A percentile compares a stretch with the other conserved stretches of the same genome.
phyloP scores from a whole-genome alignment of 2,329 filamentous ascomycete genomes.

The Fusarium napiforme region DNA sequence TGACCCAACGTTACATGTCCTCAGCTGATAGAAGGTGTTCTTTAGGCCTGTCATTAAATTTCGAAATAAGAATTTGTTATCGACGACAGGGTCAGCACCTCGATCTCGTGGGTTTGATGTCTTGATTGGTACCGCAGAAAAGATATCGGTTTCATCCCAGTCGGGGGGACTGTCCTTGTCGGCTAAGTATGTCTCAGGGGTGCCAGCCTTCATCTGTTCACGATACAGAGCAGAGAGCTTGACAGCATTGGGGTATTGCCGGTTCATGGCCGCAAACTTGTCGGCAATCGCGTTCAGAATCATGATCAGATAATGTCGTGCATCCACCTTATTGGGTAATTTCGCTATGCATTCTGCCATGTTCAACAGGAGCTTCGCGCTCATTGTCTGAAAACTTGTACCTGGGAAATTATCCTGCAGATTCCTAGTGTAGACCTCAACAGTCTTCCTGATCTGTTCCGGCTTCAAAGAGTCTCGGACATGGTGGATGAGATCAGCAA shows the following conservation, averaged over 20 bases:
- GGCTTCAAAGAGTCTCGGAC: conserved; percentile 88
- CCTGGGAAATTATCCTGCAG: conserved; percentile 95
- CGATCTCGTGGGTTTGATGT: conserved; percentile 91
- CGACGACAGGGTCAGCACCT: conserved; percentile 87
- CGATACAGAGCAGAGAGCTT: conserved; percentile 86
- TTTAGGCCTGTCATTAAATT: conserved; percentile 96
- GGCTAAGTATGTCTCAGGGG: conserved; percentile 83
- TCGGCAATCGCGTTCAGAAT: conserved; percentile 98
- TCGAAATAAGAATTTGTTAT: conserved; percentile 98
- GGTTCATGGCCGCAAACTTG: conserved; percentile 98
- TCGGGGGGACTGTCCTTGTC: conserved; percentile 84
- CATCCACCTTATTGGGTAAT: conserved; percentile 91
- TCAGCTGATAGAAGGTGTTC: conserved; percentile 94
- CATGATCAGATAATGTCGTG: conserved; percentile 94
- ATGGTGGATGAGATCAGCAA: conserved; percentile 97
- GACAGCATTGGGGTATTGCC: conserved; percentile 92
- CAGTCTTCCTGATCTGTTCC: conserved; percentile 93
- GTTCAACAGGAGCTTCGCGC: conserved; percentile 93
- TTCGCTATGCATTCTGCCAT: conserved; percentile 99
- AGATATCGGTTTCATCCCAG: conserved; percentile 99
- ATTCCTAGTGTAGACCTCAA: conserved; percentile 97
- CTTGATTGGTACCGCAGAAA: conserved; percentile 95
- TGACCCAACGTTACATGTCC: conserved; percentile 82
- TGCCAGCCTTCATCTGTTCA: conserved; percentile 71
- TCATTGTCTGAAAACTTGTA: conserved; percentile 99